Percentiles rank a stretch among this genome's conserved stretches.
phyloP scores from a whole-genome alignment of 2,329 filamentous ascomycete species.

The Neopestalotiopsis sp. region DNA sequence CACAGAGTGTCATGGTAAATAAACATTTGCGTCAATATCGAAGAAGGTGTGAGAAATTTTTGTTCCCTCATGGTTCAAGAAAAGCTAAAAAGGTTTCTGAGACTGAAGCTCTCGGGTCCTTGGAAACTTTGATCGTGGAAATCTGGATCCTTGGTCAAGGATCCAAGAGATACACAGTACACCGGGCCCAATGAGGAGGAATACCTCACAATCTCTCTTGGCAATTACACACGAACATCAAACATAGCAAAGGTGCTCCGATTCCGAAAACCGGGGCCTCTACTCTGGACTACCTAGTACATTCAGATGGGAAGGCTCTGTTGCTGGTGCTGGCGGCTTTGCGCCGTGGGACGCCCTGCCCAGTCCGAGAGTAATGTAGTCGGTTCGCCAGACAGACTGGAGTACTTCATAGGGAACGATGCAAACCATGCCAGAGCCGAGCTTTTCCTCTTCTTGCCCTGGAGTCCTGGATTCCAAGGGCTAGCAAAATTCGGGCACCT shows the following conservation, averaged over 20 bases:
- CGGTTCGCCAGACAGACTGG: not conserved
- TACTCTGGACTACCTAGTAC: not conserved
- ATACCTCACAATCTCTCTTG: not conserved
- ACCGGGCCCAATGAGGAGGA: not conserved
- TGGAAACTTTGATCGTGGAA: not conserved
- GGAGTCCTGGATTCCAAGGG: not conserved
- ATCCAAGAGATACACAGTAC: not conserved
- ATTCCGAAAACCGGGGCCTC: not conserved
- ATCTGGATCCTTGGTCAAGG: not conserved
- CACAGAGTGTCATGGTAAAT: too few relatives aligned
- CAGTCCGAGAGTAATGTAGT: not conserved
- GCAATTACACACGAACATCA: not conserved
- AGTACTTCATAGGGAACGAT: not conserved
- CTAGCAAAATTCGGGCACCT: not conserved
- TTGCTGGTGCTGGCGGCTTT: too few relatives aligned
- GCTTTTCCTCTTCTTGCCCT: slow-evolving; percentile 6
- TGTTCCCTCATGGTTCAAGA: too few relatives aligned
- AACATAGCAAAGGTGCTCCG: not conserved
- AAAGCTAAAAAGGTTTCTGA: too few relatives aligned
- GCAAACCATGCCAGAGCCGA: slow-evolving; percentile 9
- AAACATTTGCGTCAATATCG: too few relatives aligned
- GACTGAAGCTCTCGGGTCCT: too few relatives aligned
- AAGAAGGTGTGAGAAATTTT: too few relatives aligned
- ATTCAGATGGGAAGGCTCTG: too few relatives aligned
- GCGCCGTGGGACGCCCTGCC: not conserved